phyloP scores from a whole-genome alignment of 2,329 filamentous ascomycete genomes.

The Zopfia rhizophila region DNA sequence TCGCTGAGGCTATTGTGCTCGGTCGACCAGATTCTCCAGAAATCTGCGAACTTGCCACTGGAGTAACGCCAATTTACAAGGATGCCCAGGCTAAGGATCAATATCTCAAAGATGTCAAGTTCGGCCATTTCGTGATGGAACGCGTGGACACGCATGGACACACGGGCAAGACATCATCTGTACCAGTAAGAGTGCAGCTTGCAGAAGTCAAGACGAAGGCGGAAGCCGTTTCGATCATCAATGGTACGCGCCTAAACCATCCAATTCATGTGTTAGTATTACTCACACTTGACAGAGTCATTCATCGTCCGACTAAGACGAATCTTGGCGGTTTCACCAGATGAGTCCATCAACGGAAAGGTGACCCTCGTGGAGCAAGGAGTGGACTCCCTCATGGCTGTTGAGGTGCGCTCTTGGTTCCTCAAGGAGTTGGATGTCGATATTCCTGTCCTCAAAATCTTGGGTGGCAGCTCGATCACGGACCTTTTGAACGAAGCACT shows the following conservation, averaged over 20 bases:
- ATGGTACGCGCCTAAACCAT: constrained; percentile 7
- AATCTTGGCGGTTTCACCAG: constrained; percentile 16
- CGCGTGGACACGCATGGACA: background rate
- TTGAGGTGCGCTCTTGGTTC: constrained; percentile 61
- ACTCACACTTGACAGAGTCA: background rate
- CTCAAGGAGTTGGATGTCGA: constrained; percentile 57
- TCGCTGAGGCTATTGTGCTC: constrained; percentile 20
- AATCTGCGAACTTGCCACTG: constrained; percentile 13
- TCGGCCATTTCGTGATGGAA: no score
- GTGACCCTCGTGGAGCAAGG: constrained; percentile 52
- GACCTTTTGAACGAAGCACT: constrained; percentile 14
- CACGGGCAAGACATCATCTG: background rate
- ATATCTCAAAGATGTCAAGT: no score
- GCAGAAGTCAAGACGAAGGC: constrained; percentile 3
- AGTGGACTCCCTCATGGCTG: constrained; percentile 52
- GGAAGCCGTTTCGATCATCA: constrained; percentile 5
- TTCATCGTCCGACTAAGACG: constrained; percentile 14
- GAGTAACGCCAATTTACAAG: no score
- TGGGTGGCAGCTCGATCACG: constrained; percentile 43
- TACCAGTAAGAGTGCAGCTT: constrained; percentile 5
- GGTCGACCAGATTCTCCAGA: constrained; percentile 13
- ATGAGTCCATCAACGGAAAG: constrained; percentile 45
- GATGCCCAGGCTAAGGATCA: no score
- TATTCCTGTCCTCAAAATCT: constrained; percentile 60
- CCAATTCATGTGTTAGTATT: constrained; percentile 3